Evolutionary conservation across 305 asterid species (phyloP).

Genomic region (Plantago coronopus): DNA sequence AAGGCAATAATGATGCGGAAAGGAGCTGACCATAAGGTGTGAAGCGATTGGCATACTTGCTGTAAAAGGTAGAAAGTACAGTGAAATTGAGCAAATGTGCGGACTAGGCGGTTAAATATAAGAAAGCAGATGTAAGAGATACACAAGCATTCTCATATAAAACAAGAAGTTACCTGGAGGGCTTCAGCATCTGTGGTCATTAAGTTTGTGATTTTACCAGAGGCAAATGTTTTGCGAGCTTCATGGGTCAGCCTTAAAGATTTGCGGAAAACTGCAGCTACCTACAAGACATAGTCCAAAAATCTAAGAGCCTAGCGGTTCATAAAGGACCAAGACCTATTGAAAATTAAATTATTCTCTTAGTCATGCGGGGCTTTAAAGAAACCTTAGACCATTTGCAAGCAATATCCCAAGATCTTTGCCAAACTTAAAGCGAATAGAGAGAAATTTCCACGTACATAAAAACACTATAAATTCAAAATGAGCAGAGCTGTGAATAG

Average conservation of each 20-base stretch:
- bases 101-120: background rate
- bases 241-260: slow-evolving; percentile 85
- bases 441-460: too few species aligned
- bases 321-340: slow-evolving; percentile 10
- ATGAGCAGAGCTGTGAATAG: too few species aligned
- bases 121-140: slow-evolving; percentile 8
- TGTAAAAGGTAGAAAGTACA: slow-evolving; percentile 36
- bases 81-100: slow-evolving; percentile 19
- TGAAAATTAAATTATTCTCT: background rate
- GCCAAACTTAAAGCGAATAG: too few species aligned
- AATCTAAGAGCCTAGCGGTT: slow-evolving; percentile 4
- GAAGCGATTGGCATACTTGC: slow-evolving; percentile 94
- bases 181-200: slow-evolving; percentile 98
- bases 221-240: slow-evolving; percentile 76
- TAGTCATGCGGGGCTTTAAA: too few species aligned
- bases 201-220: slow-evolving; percentile 89
- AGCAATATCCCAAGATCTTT: too few species aligned
- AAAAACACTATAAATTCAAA: too few species aligned
- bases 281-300: slow-evolving; percentile 43
- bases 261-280: slow-evolving; percentile 94
- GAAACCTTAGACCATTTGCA: too few species aligned
- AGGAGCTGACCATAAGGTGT: slow-evolving; percentile 95
- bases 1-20: slow-evolving; percentile 72
- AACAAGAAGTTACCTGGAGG: slow-evolving; percentile 62
- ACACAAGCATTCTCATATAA: slow-evolving; percentile 3